Evolutionary conservation across 768 basidiomycete genomes (phyloP), one percentile per base, ranked within the genome.

Genomic region (Amanita molliuscula): DNA sequence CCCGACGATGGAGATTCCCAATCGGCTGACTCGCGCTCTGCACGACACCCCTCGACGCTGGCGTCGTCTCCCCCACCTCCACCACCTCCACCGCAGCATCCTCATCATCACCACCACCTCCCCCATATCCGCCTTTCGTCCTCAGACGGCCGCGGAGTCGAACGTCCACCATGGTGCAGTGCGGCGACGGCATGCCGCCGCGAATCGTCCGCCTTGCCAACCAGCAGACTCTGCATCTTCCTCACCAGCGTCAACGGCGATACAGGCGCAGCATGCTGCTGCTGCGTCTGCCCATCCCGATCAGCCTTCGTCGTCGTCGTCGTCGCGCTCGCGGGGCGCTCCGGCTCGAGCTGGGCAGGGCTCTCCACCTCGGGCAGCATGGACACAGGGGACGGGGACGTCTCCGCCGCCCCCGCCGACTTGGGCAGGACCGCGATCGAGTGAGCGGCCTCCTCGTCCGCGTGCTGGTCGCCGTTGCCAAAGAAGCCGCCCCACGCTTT

Each of bases 191-290:
- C 55, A 61, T 73, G 57, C 33, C 63, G 60, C 53, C 70, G 59
- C 50, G 67, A 67, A 21, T 74, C 71, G 46, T 76, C 73, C 4
- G 67, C 64, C 48, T 67, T 62, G 18, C 73, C 76, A 23, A 76
- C 76, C 33, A 87, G 65, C 58, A 89, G 62, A 52, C 80, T 84
- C 36, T 84, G 84, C 59, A 89, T 87, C 69, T 78, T 82, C 64
- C 84, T 72, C 52, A 84, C 83, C n/a, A 89, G 73, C 21, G 82
- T 84, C 0, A 79, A 72, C 46, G 80, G 59, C 4, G 73, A 60
- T 31, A 43, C 21, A 45, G 51, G 31, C 55, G 58, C 41, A 59
- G n/a, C n/a, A n/a, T n/a, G n/a, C n/a, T 63, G 63, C 11, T 62
- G 54, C 26, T 31, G 26, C 36, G 63, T 59, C 38, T 56, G 47